Conservation (phyloP, 2,329 filamentous ascomycete genomes). For the Penicillium fuscoglaucum region DNA sequence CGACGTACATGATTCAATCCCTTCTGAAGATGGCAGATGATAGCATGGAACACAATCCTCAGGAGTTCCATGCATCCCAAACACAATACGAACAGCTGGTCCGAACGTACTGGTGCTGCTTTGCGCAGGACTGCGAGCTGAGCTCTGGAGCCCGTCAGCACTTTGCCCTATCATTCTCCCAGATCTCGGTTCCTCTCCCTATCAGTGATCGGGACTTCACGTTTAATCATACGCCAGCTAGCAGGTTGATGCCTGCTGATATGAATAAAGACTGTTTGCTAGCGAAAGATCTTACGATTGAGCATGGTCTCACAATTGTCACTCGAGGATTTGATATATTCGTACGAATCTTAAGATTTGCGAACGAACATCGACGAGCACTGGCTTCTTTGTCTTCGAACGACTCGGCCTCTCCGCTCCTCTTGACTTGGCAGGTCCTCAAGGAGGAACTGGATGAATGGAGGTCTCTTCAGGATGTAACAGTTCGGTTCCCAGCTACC, state of each 20-base stretch:
- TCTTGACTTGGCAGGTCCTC: slow-evolving; percentile 31
- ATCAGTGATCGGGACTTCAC: slow-evolving; percentile 40
- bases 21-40: slow-evolving; percentile 40
- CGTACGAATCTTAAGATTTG: slow-evolving; percentile 38
- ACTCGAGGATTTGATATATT: slow-evolving; percentile 42
- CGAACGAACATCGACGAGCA: slow-evolving; percentile 38
- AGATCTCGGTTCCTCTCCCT: slow-evolving; percentile 39
- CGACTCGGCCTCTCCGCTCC: slow-evolving; percentile 20
- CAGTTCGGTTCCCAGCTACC: slow-evolving; percentile 36
- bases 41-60: slow-evolving; percentile 38
- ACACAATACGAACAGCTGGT: slow-evolving; percentile 41
- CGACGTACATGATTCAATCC: slow-evolving; percentile 42
- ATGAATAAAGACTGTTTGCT: slow-evolving; percentile 26
- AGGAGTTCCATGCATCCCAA: slow-evolving; percentile 35
- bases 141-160: slow-evolving; percentile 41
- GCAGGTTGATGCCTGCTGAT: slow-evolving; percentile 32
- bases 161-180: slow-evolving; percentile 39
- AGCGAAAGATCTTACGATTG: slow-evolving; percentile 31
- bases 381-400: slow-evolving; percentile 22
- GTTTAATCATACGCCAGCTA: slow-evolving; percentile 29
- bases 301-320: slow-evolving; percentile 37
- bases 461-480: slow-evolving; percentile 36
- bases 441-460: slow-evolving; percentile 39
- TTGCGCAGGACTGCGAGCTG: slow-evolving; percentile 41
- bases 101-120: slow-evolving; percentile 42